phyloP scores from a whole-genome alignment of 75 land plant genomes.

The Pinus taeda region DNA sequence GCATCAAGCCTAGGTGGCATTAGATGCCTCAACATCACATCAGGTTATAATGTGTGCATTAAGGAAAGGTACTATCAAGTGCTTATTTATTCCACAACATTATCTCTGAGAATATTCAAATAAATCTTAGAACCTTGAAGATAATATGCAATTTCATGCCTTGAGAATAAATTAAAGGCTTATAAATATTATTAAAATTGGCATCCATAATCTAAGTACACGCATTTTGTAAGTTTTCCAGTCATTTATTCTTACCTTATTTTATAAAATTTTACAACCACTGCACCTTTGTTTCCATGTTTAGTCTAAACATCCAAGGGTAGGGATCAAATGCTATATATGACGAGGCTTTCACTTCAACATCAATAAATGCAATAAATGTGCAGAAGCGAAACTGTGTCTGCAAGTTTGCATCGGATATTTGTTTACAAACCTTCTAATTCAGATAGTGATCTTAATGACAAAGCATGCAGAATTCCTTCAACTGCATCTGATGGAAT shows the following conservation, averaged over 20 bases:
- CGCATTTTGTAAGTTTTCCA: too few relatives aligned
- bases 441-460: slow-evolving; percentile 60
- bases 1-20: not conserved
- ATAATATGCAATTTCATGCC: too few relatives aligned
- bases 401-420: not conserved
- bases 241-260: too few relatives aligned
- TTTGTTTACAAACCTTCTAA: slow-evolving; percentile 66
- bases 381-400: not conserved
- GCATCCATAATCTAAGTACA: too few relatives aligned
- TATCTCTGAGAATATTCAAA: too few relatives aligned
- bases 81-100: not conserved
- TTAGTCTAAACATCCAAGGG: not conserved
- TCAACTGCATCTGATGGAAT: slow-evolving; percentile 63
- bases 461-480: slow-evolving; percentile 66
- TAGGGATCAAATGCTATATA: not conserved
- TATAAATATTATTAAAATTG: too few relatives aligned
- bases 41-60: not conserved
- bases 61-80: not conserved
- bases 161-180: too few relatives aligned
- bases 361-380: not conserved
- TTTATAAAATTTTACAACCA: not conserved
- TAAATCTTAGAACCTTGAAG: too few relatives aligned
- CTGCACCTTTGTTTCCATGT: not conserved
- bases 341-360: too few relatives aligned
- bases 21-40: not conserved